Conservation (phyloP, 768 basidiomycete genomes). For the Roridomyces roridus region DNA sequence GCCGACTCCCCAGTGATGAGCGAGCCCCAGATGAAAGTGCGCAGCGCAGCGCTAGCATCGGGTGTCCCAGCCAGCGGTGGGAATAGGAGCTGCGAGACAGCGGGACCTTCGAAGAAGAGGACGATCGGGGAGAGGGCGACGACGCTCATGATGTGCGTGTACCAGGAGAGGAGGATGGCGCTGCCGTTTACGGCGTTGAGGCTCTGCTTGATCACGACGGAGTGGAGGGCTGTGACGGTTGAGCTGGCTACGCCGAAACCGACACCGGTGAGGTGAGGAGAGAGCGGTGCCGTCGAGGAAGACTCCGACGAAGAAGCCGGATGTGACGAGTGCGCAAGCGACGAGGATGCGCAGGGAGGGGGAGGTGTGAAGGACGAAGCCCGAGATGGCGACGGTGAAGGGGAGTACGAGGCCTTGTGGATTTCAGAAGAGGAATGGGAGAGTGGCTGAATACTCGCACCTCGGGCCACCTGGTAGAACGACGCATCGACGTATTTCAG, state of each 20-base stretch:
- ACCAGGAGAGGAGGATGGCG: slow-evolving; percentile 88
- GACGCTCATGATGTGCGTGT: slow-evolving; percentile 85
- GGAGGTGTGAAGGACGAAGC: slow-evolving; percentile 72
- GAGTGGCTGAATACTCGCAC: no score
- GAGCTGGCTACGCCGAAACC: slow-evolving; percentile 85
- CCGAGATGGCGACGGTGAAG: slow-evolving; percentile 89
- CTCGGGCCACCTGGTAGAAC: slow-evolving; percentile 95
- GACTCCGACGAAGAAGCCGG: slow-evolving; percentile 91
- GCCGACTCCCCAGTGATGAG: slow-evolving; percentile 77
- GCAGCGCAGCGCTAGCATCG: slow-evolving; percentile 52
- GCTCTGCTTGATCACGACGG: slow-evolving; percentile 92
- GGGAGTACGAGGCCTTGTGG: slow-evolving; percentile 94
- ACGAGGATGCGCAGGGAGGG: slow-evolving; percentile 78
- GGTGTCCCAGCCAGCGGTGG: slow-evolving; percentile 41
- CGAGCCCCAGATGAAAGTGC: slow-evolving; percentile 82
- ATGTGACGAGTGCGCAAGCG: slow-evolving; percentile 82
- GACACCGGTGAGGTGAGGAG: slow-evolving; percentile 69
- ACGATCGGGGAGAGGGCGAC: slow-evolving; percentile 75
- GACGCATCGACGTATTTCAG: slow-evolving; percentile 95
- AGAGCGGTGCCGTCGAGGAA: slow-evolving; percentile 76
- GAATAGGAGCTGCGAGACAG: slow-evolving; percentile 65
- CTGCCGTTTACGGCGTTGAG: slow-evolving; percentile 83
- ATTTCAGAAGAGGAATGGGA: no score
- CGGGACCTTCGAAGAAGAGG: slow-evolving; percentile 75
- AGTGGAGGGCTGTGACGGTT: slow-evolving; percentile 87